Conservation (phyloP, 805 yeast genomes). For the Blastobotrys mokoenaii region DNA sequence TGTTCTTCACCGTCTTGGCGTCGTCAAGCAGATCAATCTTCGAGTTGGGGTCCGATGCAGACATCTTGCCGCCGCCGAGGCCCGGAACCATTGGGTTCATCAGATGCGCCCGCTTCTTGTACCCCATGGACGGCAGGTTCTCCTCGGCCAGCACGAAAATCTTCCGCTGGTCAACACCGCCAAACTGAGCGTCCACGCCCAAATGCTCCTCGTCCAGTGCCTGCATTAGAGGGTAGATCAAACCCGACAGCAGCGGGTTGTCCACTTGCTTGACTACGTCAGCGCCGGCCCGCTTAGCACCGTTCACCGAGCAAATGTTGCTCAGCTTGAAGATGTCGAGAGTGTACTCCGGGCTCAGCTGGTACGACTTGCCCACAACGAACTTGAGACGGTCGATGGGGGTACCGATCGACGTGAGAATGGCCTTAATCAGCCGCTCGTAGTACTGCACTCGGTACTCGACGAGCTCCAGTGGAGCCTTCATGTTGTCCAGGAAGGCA, state of each 20-base stretch:
- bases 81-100: conserved; percentile 99
- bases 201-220: conserved; percentile 92
- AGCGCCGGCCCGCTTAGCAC: conserved; percentile 98
- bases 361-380: conserved; percentile 86
- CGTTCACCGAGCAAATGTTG: conserved; percentile 83
- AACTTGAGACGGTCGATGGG: conserved; percentile 84
- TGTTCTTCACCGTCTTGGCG: conserved; percentile 81
- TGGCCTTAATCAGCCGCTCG: conserved; percentile 74
- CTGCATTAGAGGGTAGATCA: conserved; percentile 97
- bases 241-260: conserved; percentile 85
- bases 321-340: conserved; percentile 83
- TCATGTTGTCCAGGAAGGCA: conserved; percentile 96
- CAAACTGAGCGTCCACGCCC: conserved; percentile 88
- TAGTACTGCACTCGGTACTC: conserved; percentile 84
- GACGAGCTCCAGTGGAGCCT: conserved; percentile 92
- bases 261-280: conserved; percentile 97
- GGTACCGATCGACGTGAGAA: conserved; percentile 77
- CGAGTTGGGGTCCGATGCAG: conserved; percentile 97
- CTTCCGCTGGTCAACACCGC: conserved; percentile 98
- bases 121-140: conserved; percentile 75
- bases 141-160: conserved; percentile 96
- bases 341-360: conserved; percentile 66
- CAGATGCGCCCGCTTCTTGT: conserved; percentile 94
- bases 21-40: conserved; percentile 90
- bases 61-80: conserved; percentile 91